phyloP scores from a whole-genome alignment of 192 early-diverging fungal species.

The Mortierella hygrophila region DNA sequence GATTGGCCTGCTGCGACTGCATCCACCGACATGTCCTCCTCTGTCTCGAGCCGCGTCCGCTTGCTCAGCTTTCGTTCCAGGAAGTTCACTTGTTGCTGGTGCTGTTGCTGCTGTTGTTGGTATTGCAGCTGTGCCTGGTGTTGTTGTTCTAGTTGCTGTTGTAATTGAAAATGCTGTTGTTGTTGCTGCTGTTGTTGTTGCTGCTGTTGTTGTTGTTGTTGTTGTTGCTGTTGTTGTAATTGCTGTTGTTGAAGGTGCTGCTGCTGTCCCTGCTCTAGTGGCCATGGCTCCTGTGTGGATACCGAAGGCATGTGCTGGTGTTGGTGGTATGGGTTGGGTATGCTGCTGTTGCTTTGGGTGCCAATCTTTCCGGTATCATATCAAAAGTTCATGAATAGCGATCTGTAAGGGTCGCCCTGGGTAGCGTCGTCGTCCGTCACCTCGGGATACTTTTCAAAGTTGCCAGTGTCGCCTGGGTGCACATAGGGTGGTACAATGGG shows the following conservation, averaged over 20 bases:
- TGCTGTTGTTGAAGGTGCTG: conserved; percentile 12
- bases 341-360: conserved; percentile 36
- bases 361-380: conserved; percentile 60
- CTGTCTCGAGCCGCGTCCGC: conserved; percentile 21
- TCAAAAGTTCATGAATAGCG: conserved; percentile 84
- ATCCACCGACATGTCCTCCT: conserved; percentile 15
- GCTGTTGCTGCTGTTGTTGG: conserved; percentile 19
- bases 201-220: conserved; percentile 20
- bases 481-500: conserved; percentile 92
- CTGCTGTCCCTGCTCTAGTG: conserved; percentile 18
- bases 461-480: conserved; percentile 94
- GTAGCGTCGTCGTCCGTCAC: conserved; percentile 70
- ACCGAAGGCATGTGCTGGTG: background rate
- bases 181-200: conserved; percentile 23
- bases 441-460: conserved; percentile 99
- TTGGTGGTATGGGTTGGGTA: conserved; percentile 29
- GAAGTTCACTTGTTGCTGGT: background rate
- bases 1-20: background rate
- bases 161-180: conserved; percentile 17
- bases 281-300: conserved; percentile 11
- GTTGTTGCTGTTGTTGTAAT: conserved; percentile 6
- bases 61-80: conserved; percentile 20
- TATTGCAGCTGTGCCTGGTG: conserved; percentile 8
- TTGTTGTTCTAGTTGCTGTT: conserved; percentile 19
- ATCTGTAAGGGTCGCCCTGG: conserved; percentile 80